Base-by-base conservation (phyloP, 345 rosid genomes). In the Aquilaria sinensis region DNA sequence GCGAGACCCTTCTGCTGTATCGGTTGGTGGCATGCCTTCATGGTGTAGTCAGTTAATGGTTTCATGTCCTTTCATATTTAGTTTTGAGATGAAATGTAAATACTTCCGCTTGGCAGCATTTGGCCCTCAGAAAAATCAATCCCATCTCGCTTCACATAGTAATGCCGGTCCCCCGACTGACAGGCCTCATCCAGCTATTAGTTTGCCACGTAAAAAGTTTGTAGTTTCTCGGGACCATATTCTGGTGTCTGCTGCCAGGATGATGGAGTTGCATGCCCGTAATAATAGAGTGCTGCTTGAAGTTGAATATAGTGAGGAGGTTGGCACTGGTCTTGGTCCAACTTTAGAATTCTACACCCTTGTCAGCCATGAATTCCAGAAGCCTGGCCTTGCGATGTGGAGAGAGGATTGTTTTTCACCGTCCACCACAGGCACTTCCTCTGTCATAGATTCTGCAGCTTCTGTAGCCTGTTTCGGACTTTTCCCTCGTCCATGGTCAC, bases 321-420 rank as follows among this genome's bases (percentile, higher is more conserved):
- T 93, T 6, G 98, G 98, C 53, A 88, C 96, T 14, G 98, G 98
- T 68, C 97, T 93, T 69, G 98, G 98, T 74, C 98, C 98, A 45
- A 93, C 97, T 10, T 69, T 93, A 77, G 98, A 93, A 78, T 93
- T 90, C 65, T 93, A 81, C 67, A 90, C 98, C 47, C 77, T 90
- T 60, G 92, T 93, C 57, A 82, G 97, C 75, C 87, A 75, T 45
- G 98, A 85, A 77, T 85, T 90, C 82, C 98, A 90, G 72, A 85
- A 82, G 64, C 69, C 69, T 4, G 85, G 85, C 64, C 82, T 84
- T 75, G 84, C 83, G 60, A 83, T 93, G 90, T 93, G 98, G 98
- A 88, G 98, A 72, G 84, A 70, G 71, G 90, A 88, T 72, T 70
- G 75, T 65, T 49, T 53, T 67, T 75, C 71, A 59, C 67, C 51